A percentile compares a stretch with the other conserved stretches of the same genome.
Conservation (phyloP, 805 yeast species). For the Zygosaccharomyces gambellarensis region DNA sequence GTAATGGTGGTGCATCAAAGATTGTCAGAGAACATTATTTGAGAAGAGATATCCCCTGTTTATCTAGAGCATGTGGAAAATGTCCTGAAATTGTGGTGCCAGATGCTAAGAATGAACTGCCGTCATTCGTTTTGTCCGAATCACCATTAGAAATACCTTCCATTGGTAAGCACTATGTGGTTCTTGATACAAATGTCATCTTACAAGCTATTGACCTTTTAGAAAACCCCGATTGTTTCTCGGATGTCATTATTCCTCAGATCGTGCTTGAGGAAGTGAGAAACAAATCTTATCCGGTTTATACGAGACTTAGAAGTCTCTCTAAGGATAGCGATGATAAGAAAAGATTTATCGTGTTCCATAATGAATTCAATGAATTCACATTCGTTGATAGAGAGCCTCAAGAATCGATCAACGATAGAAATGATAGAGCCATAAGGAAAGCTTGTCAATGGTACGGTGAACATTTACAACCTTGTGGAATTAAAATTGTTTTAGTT, state of each 20-base stretch:
- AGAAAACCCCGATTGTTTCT: slow-evolving; percentile 71
- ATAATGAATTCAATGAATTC: slow-evolving; percentile 78
- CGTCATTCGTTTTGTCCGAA: slow-evolving; percentile 59
- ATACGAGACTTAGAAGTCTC: slow-evolving; percentile 73
- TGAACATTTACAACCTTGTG: slow-evolving; percentile 48
- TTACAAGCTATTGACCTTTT: slow-evolving; percentile 84
- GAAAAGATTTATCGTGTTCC: slow-evolving; percentile 85
- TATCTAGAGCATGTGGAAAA: slow-evolving; percentile 59
- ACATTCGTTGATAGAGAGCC: slow-evolving; percentile 59
- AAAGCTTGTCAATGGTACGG: slow-evolving; percentile 67
- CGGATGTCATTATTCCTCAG: slow-evolving; percentile 92
- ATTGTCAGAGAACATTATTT: slow-evolving; percentile 92
- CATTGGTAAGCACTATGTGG: slow-evolving; percentile 71
- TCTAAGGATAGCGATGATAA: slow-evolving; percentile 51
- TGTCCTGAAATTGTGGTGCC: slow-evolving; percentile 54
- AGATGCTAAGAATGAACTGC: slow-evolving; percentile 64
- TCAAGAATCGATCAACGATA: slow-evolving; percentile 76
- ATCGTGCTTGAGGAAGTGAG: slow-evolving; percentile 91
- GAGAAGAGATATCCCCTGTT: slow-evolving; percentile 89
- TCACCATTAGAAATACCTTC: slow-evolving; percentile 46
- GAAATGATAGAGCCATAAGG: slow-evolving; percentile 88
- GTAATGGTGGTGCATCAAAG: slow-evolving; percentile 85
- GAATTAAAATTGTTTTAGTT: slow-evolving; percentile 50
- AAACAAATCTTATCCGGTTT: slow-evolving; percentile 81
- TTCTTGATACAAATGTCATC: slow-evolving; percentile 84